Percentiles rank a stretch among this genome's conserved stretches.
Evolutionary conservation across 257 asterid species (phyloP).

Genomic region (Mentha longifolia): DNA sequence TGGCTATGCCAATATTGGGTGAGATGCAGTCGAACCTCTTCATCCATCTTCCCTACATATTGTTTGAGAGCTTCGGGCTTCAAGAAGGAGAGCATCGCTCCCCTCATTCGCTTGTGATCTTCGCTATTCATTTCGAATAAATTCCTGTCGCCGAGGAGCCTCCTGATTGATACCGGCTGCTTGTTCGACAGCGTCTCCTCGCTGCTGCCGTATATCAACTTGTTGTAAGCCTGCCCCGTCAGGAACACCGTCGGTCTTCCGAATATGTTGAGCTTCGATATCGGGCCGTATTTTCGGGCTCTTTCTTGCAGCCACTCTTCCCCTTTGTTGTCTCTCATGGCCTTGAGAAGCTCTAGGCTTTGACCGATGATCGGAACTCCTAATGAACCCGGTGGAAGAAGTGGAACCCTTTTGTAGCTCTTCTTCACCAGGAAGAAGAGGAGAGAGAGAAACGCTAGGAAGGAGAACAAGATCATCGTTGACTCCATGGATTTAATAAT

Average conservation of each 20-base stretch:
- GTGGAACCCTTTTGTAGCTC: background rate
- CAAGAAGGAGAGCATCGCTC: slow-evolving; percentile 22
- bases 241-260: slow-evolving; percentile 22
- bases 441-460: background rate
- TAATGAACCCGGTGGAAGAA: background rate
- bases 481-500: background rate
- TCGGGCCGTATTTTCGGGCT: slow-evolving; percentile 28
- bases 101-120: slow-evolving; percentile 25
- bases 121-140: background rate
- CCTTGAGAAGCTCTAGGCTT: slow-evolving; percentile 9
- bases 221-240: slow-evolving; percentile 14
- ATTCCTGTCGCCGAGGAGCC: slow-evolving; percentile 21
- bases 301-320: slow-evolving; percentile 27
- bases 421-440: background rate
- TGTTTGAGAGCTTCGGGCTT: slow-evolving; percentile 35
- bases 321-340: background rate
- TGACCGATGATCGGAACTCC: slow-evolving; percentile 25
- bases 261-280: slow-evolving; percentile 24
- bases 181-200: slow-evolving; percentile 1
- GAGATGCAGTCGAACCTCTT: slow-evolving; percentile 30
- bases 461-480: background rate
- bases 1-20: slow-evolving; percentile 9
- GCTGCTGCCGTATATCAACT: slow-evolving; percentile 18
- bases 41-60: slow-evolving; percentile 10
- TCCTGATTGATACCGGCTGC: slow-evolving; percentile 15